A percentile compares a stretch with the other conserved stretches of the same genome.
These are phyloP conservation scores for Xylogone sp. DNA, from an alignment of 2,329 filamentous ascomycete genomes.

Conservation along the genomic window DNA sequence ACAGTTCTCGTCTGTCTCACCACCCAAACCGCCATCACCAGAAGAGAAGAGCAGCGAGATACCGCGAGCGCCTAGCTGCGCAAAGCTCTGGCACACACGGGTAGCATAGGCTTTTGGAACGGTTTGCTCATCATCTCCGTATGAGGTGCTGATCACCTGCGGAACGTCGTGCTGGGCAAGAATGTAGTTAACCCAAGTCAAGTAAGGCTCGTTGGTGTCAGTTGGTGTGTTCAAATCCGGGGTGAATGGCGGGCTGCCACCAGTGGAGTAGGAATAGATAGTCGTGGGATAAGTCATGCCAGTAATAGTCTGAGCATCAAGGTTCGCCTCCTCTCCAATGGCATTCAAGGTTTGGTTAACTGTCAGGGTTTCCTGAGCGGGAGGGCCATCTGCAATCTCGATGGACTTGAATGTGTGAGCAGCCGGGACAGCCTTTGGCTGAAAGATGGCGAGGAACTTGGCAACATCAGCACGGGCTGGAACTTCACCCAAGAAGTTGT, in stretches of 20 bases:
- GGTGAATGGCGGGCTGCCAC: constrained; percentile 47
- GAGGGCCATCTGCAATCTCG: not conserved
- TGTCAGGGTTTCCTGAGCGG: not conserved
- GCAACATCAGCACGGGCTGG: constrained; percentile 16
- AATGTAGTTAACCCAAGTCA: constrained; percentile 43
- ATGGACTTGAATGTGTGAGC: not conserved
- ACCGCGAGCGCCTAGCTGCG: constrained; percentile 58
- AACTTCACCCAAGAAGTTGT: constrained; percentile 20
- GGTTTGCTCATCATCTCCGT: constrained; percentile 62
- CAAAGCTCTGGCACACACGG: constrained; percentile 57
- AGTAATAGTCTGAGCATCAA: constrained; percentile 50
- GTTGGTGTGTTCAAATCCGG: constrained; percentile 39
- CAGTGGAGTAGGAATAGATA: constrained; percentile 34
- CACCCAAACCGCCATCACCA: constrained; percentile 45
- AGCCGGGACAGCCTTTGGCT: constrained; percentile 7
- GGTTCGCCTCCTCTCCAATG: constrained; percentile 45
- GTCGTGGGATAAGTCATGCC: constrained; percentile 46
- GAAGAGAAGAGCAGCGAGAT: constrained; percentile 57
- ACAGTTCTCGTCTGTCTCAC: constrained; percentile 10
- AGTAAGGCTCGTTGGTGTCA: constrained; percentile 63
- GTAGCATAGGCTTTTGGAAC: constrained; percentile 56
- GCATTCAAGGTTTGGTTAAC: constrained; percentile 32
- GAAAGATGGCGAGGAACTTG: constrained; percentile 16
- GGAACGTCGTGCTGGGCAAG: constrained; percentile 49
- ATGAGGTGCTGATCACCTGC: constrained; percentile 58